Conservation (phyloP, 2,329 filamentous ascomycete species). For the Botrytis medusae region DNA sequence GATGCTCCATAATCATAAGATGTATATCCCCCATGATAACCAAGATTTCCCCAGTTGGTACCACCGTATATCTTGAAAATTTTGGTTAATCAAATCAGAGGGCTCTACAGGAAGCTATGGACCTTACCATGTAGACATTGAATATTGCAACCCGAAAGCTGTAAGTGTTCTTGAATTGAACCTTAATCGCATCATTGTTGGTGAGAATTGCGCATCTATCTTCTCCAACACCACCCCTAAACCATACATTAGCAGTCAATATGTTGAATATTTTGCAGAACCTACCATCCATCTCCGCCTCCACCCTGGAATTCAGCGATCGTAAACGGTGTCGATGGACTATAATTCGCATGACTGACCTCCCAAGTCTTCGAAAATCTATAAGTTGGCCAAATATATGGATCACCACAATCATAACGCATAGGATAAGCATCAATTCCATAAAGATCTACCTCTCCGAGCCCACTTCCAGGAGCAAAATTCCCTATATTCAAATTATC, state of each 20-base stretch:
- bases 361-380: slow-evolving; percentile 57
- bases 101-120: neutral
- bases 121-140: slow-evolving; percentile 70
- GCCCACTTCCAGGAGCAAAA: neutral
- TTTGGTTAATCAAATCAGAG: slow-evolving; percentile 44
- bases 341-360: slow-evolving; percentile 55
- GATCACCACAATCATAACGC: slow-evolving; percentile 48
- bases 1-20: slow-evolving; percentile 48
- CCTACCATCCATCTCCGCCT: slow-evolving; percentile 66
- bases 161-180: slow-evolving; percentile 77
- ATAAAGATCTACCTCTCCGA: slow-evolving; percentile 37
- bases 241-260: neutral
- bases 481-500: slow-evolving; percentile 50
- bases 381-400: slow-evolving; percentile 57
- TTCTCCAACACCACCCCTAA: slow-evolving; percentile 62
- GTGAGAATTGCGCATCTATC: slow-evolving; percentile 64
- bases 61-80: slow-evolving; percentile 56
- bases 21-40: slow-evolving; percentile 62
- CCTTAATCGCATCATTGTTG: slow-evolving; percentile 71
- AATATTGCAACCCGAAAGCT: slow-evolving; percentile 65
- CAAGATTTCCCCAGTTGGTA: slow-evolving; percentile 81
- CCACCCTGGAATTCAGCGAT: slow-evolving; percentile 66
- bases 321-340: slow-evolving; percentile 64
- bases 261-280: neutral
- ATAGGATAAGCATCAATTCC: slow-evolving; percentile 47